Evolutionary conservation across 2,329 filamentous ascomycete species (phyloP).

Genomic region (Chaetomium sp.): DNA sequence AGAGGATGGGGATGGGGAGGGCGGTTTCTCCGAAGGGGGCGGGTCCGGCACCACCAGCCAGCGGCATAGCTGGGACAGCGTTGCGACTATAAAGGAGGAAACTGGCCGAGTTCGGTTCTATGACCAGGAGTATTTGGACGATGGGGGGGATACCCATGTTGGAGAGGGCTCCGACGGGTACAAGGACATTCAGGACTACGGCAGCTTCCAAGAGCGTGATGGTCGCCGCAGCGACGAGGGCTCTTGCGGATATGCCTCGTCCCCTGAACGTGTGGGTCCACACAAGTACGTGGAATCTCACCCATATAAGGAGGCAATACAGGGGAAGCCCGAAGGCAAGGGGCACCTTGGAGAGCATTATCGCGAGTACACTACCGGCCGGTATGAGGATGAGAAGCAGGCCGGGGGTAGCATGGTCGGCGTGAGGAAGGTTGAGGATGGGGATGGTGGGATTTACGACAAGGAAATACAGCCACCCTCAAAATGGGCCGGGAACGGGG

Average conservation of each 20-base stretch:
- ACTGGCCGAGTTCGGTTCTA: background rate
- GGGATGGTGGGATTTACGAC: background rate
- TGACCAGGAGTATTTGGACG: conserved; percentile 8
- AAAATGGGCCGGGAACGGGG: background rate
- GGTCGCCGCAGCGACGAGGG: background rate
- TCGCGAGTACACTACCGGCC: background rate
- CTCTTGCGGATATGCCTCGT: background rate
- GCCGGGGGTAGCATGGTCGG: background rate
- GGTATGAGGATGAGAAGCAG: background rate
- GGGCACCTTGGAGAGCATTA: background rate
- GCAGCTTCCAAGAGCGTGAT: background rate
- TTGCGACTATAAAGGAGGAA: background rate
- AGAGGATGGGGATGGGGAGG: background rate
- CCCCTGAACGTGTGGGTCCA: background rate
- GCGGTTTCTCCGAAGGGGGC: background rate
- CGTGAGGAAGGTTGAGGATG: background rate
- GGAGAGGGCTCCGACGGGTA: conserved; percentile 15
- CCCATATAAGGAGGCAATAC: background rate
- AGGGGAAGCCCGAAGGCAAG: background rate
- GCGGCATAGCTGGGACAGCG: conserved; percentile 13
- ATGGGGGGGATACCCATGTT: conserved; percentile 13
- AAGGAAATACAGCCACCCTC: background rate
- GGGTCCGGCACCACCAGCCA: background rate
- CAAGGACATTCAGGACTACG: conserved; percentile 4
- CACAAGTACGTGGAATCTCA: background rate